Conservation (phyloP, 345 rosid species). For the Crucihimalaya himalaica region DNA sequence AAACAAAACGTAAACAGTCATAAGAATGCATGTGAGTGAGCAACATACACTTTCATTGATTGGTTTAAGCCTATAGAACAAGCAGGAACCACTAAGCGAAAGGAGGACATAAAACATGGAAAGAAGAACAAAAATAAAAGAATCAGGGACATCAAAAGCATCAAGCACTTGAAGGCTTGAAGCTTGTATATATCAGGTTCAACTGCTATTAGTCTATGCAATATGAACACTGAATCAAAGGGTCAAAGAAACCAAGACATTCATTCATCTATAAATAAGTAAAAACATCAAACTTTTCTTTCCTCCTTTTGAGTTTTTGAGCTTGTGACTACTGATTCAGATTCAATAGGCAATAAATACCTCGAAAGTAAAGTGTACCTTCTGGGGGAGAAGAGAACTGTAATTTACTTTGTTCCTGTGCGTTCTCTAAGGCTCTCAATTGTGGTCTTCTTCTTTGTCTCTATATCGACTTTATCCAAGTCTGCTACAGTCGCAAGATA, state of each 20-base stretch:
- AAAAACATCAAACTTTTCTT: conserved; percentile 11
- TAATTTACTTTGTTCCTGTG: conserved; percentile 51
- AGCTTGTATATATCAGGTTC: conserved; percentile 14
- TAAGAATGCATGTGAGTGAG: conserved; percentile 13
- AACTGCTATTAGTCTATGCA: conserved; percentile 23
- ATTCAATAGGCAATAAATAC: conserved; percentile 25
- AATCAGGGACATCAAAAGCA: conserved; percentile 23
- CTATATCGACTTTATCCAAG: conserved; percentile 62
- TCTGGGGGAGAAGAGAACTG: conserved; percentile 11
- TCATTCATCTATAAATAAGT: neutral
- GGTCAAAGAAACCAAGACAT: conserved; percentile 19
- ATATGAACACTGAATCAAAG: conserved; percentile 19
- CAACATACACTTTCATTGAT: conserved; percentile 19
- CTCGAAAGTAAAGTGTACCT: conserved; percentile 37
- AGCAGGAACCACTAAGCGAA: neutral
- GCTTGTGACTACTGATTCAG: conserved; percentile 15
- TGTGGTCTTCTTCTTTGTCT: conserved; percentile 70
- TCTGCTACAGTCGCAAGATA: conserved; percentile 76
- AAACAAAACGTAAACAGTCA: conserved; percentile 17
- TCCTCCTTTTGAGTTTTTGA: conserved; percentile 14
- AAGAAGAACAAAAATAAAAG: neutral
- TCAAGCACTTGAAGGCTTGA: conserved; percentile 11
- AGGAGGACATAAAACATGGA: conserved; percentile 7
- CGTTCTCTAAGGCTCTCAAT: conserved; percentile 73
- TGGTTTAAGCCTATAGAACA: conserved; percentile 21